These are phyloP conservation scores for Smittium culicis DNA, from an alignment of 371 early-diverging fungal species.

Conservation along the genomic window DNA sequence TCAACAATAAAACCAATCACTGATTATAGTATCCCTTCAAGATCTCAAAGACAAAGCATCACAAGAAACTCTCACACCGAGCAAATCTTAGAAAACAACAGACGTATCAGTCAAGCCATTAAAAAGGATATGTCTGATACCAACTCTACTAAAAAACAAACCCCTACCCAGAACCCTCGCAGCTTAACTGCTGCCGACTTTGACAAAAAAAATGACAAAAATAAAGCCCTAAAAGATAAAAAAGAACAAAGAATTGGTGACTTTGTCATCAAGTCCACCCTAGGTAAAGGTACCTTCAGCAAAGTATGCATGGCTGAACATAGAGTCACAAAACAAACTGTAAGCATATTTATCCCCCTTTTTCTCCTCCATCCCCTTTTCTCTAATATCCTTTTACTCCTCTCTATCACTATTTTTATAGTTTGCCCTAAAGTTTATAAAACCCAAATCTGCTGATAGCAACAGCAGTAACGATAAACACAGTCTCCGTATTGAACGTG, in stretches of 20 bases:
- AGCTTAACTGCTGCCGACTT: background rate
- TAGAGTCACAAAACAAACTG: slow-evolving; percentile 37
- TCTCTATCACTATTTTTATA: too few species aligned
- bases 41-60: background rate
- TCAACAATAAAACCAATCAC: background rate
- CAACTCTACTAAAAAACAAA: background rate
- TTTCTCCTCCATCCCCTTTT: too few species aligned
- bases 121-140: background rate
- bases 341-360: too few species aligned
- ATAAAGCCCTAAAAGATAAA: slow-evolving; percentile 4
- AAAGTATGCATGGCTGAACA: slow-evolving; percentile 33
- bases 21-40: background rate
- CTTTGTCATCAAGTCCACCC: slow-evolving; percentile 28
- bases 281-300: slow-evolving; percentile 34
- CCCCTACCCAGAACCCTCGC: background rate
- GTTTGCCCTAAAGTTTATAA: slow-evolving; percentile 83
- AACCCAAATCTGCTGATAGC: slow-evolving; percentile 42
- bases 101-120: background rate
- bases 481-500: slow-evolving; percentile 59
- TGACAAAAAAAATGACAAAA: background rate
- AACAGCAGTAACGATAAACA: slow-evolving; percentile 21
- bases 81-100: background rate
- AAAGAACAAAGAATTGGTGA: slow-evolving; percentile 31
- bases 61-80: background rate
- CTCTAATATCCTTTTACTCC: too few species aligned